A percentile compares a stretch with the other conserved stretches of the same genome.
phyloP scores from a whole-genome alignment of 345 rosid genomes.

The Eucalyptus pauciflora region DNA sequence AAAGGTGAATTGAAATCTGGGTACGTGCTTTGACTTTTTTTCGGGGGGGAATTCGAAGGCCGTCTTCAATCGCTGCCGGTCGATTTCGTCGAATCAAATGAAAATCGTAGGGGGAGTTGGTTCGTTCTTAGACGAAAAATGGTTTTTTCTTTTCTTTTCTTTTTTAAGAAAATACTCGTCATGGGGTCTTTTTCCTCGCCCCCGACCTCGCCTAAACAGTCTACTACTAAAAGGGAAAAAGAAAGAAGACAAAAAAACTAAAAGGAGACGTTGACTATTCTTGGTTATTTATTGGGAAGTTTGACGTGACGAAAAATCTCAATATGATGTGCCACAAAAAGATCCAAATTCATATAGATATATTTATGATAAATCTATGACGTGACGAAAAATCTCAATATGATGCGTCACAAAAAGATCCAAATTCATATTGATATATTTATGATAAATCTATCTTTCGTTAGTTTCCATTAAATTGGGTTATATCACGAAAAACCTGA shows the following conservation, averaged over 20 bases:
- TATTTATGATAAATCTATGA: too few relatives aligned
- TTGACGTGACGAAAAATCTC: too few relatives aligned
- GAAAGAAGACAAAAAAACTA: background rate
- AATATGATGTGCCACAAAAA: too few relatives aligned
- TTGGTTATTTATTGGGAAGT: background rate
- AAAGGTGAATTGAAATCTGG: background rate
- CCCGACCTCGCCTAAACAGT: background rate
- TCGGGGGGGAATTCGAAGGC: background rate
- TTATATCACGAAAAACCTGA: rapidly evolving
- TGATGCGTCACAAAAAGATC: too few relatives aligned
- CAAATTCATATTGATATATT: too few relatives aligned
- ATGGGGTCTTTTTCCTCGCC: background rate
- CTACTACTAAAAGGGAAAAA: background rate
- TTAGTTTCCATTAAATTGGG: too few relatives aligned
- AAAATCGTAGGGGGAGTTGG: background rate
- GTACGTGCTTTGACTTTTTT: background rate
- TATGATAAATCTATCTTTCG: background rate
- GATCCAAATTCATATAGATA: too few relatives aligned
- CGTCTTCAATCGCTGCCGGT: background rate
- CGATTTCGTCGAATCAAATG: background rate
- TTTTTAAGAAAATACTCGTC: background rate
- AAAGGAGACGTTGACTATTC: background rate
- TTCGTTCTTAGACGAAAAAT: background rate
- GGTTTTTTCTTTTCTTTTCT: background rate
- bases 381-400: too few relatives aligned